These are phyloP conservation scores for Cordyceps fumosorosea DNA, from an alignment of 2,329 filamentous ascomycete species.

Conservation along the genomic window DNA sequence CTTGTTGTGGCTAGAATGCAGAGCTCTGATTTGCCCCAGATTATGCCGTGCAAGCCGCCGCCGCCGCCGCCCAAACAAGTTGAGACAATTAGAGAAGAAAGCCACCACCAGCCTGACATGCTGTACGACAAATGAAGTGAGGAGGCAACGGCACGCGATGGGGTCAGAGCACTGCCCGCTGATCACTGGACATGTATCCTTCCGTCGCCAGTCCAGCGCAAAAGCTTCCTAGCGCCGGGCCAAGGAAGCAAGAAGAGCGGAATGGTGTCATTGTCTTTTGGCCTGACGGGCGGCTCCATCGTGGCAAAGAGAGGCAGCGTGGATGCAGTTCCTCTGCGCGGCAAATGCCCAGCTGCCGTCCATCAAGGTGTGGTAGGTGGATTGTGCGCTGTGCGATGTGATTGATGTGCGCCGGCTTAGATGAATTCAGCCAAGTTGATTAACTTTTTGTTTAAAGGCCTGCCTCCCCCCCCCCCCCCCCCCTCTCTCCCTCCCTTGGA, in stretches of 20 bases:
- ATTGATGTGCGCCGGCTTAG: not conserved
- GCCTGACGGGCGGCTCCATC: not conserved
- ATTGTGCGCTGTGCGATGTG: not conserved
- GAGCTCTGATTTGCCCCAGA: conserved; percentile 11
- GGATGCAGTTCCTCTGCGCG: not conserved
- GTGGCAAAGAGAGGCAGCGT: not conserved
- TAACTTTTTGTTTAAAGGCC: conserved; percentile 1
- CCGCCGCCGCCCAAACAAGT: not conserved
- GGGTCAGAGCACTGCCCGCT: not conserved
- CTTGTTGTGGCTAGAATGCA: not conserved
- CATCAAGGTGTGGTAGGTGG: conserved; percentile 10
- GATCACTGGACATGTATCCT: not conserved
- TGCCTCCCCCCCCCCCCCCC: not conserved
- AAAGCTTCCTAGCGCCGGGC: not conserved
- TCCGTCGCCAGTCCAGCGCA: no score
- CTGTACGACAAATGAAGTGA: not conserved
- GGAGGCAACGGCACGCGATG: not conserved
- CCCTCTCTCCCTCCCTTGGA: not conserved
- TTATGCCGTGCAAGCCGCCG: not conserved
- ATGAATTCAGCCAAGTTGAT: conserved; percentile 2
- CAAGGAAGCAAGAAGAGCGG: not conserved
- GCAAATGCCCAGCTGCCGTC: not conserved
- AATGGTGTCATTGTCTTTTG: conserved; percentile 1
- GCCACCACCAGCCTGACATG: not conserved
- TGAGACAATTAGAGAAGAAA: not conserved